Evolutionary conservation across 768 basidiomycete genomes (phyloP).

Genomic region (Podaxis sp.): DNA sequence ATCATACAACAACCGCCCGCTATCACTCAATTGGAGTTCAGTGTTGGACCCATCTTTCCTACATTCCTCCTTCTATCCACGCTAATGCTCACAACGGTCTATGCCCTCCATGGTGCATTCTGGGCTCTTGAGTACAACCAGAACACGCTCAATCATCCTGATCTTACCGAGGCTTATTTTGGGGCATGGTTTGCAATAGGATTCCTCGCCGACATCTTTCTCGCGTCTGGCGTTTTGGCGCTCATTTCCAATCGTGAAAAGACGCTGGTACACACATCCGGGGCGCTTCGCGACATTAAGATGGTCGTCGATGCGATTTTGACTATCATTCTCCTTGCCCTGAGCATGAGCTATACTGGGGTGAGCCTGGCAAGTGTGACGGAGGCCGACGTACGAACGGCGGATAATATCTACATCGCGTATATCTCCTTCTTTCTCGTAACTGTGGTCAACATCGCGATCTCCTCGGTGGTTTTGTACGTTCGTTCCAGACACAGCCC

Average conservation of each 20-base stretch:
- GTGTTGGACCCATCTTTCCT: background rate
- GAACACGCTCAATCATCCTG: background rate
- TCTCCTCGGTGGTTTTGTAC: background rate
- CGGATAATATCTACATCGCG: background rate
- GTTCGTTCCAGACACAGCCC: background rate
- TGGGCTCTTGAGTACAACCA: background rate
- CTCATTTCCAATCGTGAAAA: constrained; percentile 4
- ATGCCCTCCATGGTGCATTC: background rate
- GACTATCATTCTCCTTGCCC: background rate
- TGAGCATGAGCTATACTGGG: background rate
- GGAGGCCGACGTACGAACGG: background rate
- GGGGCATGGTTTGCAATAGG: background rate
- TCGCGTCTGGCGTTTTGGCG: background rate
- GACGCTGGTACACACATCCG: background rate
- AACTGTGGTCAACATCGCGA: background rate
- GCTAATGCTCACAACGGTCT: background rate
- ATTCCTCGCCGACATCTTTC: background rate
- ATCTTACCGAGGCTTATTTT: background rate
- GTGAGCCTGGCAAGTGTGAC: background rate
- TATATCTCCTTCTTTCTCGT: constrained; percentile 4
- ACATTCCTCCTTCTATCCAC: constrained; percentile 4
- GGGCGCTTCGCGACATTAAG: background rate
- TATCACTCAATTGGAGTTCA: background rate
- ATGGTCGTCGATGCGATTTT: background rate
- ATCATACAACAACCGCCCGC: background rate